These are phyloP conservation scores for Pseudogymnoascus destructans DNA, from an alignment of 2,329 filamentous ascomycete genomes.

Conservation along the genomic window DNA sequence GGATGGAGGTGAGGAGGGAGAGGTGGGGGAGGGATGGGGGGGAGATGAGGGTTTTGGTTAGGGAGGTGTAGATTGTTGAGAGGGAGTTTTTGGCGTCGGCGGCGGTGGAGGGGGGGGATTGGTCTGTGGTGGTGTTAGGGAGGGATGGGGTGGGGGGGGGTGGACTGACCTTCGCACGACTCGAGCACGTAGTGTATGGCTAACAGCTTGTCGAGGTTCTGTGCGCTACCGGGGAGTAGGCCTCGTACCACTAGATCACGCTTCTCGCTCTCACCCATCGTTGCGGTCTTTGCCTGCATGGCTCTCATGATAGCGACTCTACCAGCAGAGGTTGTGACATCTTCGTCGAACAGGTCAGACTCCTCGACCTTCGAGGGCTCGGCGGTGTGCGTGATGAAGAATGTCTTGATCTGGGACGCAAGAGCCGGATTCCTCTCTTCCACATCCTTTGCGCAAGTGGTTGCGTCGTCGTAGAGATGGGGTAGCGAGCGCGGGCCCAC, in stretches of 20 bases:
- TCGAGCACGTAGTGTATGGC: constrained; percentile 19
- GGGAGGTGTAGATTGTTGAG: not conserved
- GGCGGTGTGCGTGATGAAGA: constrained; percentile 13
- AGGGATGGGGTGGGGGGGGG: not conserved
- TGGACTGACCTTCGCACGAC: constrained; percentile 20
- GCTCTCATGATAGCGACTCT: constrained; percentile 17
- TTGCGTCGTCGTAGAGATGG: constrained; percentile 12
- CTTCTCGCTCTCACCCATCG: constrained; percentile 17
- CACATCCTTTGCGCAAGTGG: constrained; percentile 11
- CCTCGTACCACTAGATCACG: constrained; percentile 16
- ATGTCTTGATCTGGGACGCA: constrained; percentile 15
- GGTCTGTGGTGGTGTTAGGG: not conserved
- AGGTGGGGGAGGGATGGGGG: constrained; percentile 20
- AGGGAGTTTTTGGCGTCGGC: not conserved
- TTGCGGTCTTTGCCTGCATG: constrained; percentile 11
- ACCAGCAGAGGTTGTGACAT: constrained; percentile 16
- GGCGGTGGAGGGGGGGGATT: not conserved
- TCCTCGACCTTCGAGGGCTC: not conserved
- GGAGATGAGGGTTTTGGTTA: constrained; percentile 11
- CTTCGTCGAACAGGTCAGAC: constrained; percentile 8
- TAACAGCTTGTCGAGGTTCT: constrained; percentile 20
- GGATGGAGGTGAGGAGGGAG: constrained; percentile 22
- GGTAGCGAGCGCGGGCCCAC: constrained; percentile 14
- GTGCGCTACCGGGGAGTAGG: constrained; percentile 13
- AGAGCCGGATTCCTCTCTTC: constrained; percentile 13